Evolutionary conservation across 208 protist species (phyloP).

Genomic region (Leptomonas pyrrhocoris): DNA sequence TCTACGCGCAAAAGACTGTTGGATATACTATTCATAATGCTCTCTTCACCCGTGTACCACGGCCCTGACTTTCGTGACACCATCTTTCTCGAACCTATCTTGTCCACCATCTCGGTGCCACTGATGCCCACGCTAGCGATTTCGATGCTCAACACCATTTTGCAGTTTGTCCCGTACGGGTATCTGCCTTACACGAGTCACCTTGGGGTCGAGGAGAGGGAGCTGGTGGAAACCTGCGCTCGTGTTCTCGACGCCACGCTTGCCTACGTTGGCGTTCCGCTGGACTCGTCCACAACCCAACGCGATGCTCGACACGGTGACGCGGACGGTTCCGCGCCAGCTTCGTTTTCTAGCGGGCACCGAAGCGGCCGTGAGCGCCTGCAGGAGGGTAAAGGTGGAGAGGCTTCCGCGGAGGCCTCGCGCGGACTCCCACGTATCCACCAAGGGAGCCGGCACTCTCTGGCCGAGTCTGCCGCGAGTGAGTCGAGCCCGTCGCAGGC

Average conservation of each 20-base stretch:
- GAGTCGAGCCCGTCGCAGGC: background rate
- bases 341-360: background rate
- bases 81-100: constrained; percentile 73
- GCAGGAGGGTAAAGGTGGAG: background rate
- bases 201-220: constrained; percentile 54
- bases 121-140: constrained; percentile 73
- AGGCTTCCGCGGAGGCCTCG: background rate
- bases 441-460: constrained; percentile 2
- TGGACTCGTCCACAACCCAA: constrained; percentile 5
- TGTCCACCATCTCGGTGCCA: constrained; percentile 56
- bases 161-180: constrained; percentile 76
- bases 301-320: background rate
- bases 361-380: background rate
- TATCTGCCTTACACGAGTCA: constrained; percentile 82
- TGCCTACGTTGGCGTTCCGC: constrained; percentile 52
- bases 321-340: background rate
- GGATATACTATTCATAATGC: constrained; percentile 44
- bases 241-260: constrained; percentile 67
- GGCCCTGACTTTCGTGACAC: constrained; percentile 53
- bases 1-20: constrained; percentile 61
- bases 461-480: background rate
- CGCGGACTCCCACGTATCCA: background rate
- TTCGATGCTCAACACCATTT: constrained; percentile 79
- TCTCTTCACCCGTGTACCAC: constrained; percentile 69
- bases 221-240: constrained; percentile 51